Evolutionary conservation across 2,329 filamentous ascomycete species (phyloP).

Genomic region (Aspergillus brunneoviolaceus): DNA sequence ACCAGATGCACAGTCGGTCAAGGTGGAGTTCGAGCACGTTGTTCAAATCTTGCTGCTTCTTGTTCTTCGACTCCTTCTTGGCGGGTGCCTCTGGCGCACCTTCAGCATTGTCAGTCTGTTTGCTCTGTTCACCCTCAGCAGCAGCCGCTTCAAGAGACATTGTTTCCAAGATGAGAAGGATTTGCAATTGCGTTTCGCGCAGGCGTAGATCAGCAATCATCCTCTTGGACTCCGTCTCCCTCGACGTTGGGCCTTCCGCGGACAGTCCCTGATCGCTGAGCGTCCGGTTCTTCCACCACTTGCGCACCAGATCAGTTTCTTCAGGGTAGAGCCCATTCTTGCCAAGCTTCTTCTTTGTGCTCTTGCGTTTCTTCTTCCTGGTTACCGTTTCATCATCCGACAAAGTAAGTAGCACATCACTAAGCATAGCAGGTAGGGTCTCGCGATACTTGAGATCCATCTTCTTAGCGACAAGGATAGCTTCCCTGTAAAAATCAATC

Average conservation of each 20-base stretch:
- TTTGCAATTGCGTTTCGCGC: slow-evolving; percentile 51
- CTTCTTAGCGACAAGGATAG: slow-evolving; percentile 46
- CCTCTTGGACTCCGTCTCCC: slow-evolving; percentile 41
- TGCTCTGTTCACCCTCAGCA: slow-evolving; percentile 19
- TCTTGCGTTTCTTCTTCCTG: slow-evolving; percentile 32
- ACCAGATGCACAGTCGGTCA: slow-evolving; percentile 53
- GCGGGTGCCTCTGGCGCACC: slow-evolving; percentile 15
- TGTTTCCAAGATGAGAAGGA: slow-evolving; percentile 50
- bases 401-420: slow-evolving; percentile 36
- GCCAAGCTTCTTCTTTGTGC: slow-evolving; percentile 45
- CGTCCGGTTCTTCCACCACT: slow-evolving; percentile 48
- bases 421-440: slow-evolving; percentile 42
- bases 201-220: slow-evolving; percentile 46
- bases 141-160: slow-evolving; percentile 42
- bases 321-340: slow-evolving; percentile 49
- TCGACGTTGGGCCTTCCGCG: slow-evolving; percentile 24
- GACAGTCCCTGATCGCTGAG: slow-evolving; percentile 27
- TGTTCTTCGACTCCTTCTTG: slow-evolving; percentile 28
- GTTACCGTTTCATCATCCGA: slow-evolving; percentile 36
- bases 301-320: slow-evolving; percentile 44
- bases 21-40: slow-evolving; percentile 48
- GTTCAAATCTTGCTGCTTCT: slow-evolving; percentile 45
- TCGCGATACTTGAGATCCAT: slow-evolving; percentile 50
- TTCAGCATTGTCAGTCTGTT: slow-evolving; percentile 18
- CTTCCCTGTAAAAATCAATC: slow-evolving; percentile 41